A percentile compares a stretch with the other conserved stretches of the same genome.
phyloP scores from a whole-genome alignment of 345 rosid species.

The Isatis tinctoria region DNA sequence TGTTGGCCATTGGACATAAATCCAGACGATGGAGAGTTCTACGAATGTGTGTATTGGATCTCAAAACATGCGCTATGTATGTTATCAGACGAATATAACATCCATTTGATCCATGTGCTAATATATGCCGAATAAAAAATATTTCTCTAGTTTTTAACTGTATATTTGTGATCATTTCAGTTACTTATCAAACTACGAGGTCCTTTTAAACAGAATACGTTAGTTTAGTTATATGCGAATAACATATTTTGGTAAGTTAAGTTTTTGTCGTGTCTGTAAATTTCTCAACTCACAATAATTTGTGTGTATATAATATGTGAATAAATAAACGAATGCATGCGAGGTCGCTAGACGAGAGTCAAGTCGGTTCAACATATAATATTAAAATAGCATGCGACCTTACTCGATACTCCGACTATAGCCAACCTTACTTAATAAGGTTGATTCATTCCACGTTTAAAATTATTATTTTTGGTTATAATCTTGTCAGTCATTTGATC shows the following conservation, averaged over 20 bases:
- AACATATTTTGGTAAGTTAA: neutral
- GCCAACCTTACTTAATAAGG: neutral
- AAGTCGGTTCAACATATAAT: conserved; percentile 7
- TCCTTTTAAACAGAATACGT: neutral
- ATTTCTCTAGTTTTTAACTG: neutral
- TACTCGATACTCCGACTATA: conserved; percentile 8
- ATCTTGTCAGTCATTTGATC: neutral
- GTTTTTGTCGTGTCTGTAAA: neutral
- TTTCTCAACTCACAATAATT: neutral
- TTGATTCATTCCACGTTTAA: neutral
- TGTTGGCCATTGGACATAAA: neutral
- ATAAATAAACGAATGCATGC: neutral
- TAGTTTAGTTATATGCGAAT: neutral
- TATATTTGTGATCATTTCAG: neutral
- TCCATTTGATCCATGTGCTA: neutral
- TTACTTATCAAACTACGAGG: neutral
- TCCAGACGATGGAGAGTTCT: conserved; percentile 4
- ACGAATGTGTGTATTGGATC: neutral
- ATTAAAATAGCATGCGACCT: neutral
- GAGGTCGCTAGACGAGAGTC: conserved; percentile 23
- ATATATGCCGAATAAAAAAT: neutral
- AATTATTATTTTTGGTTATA: neutral
- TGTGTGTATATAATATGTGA: neutral
- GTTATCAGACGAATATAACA: neutral
- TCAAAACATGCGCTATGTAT: neutral